phyloP scores from a whole-genome alignment of 2,329 filamentous ascomycete genomes.

The Colletotrichum agaves region DNA sequence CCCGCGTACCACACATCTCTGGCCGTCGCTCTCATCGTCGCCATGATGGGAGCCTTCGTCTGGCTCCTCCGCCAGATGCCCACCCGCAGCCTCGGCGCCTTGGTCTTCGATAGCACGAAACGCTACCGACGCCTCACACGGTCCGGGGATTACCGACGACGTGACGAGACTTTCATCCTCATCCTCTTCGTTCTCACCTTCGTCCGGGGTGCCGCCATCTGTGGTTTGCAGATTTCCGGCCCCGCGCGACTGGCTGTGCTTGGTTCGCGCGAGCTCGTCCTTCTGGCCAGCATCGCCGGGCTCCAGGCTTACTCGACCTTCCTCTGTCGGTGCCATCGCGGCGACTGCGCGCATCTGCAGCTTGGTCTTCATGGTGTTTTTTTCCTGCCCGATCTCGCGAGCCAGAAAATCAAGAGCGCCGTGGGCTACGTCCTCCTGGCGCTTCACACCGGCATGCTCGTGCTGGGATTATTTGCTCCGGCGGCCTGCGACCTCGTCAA shows the following conservation, averaged over 20 bases:
- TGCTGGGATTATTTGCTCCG: slow-evolving; percentile 77
- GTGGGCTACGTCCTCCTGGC: slow-evolving; percentile 76
- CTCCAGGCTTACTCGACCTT: slow-evolving; percentile 34
- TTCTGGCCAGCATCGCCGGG: slow-evolving; percentile 53
- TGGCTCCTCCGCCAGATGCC: slow-evolving; percentile 44
- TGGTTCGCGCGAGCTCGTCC: slow-evolving; percentile 75
- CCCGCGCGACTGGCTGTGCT: slow-evolving; percentile 76
- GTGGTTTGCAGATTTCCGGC: slow-evolving; percentile 65
- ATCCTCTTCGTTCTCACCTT: slow-evolving; percentile 72
- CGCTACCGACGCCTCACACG: slow-evolving; percentile 71
- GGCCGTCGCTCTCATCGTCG: slow-evolving; percentile 37
- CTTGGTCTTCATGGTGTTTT: slow-evolving; percentile 52
- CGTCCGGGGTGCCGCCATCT: slow-evolving; percentile 73
- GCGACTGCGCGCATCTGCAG: slow-evolving; percentile 61
- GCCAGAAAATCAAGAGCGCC: slow-evolving; percentile 70
- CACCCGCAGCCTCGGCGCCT: slow-evolving; percentile 44
- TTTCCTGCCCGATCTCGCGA: slow-evolving; percentile 70
- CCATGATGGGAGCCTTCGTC: slow-evolving; percentile 42
- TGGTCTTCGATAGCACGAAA: slow-evolving; percentile 64
- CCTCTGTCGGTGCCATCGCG: slow-evolving; percentile 30
- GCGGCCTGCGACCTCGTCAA: slow-evolving; percentile 49
- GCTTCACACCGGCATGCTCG: slow-evolving; percentile 71
- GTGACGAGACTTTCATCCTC: slow-evolving; percentile 61
- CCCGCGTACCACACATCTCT: slow-evolving; percentile 49
- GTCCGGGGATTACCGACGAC: slow-evolving; percentile 56